Percentiles rank a stretch among this genome's conserved stretches.
Evolutionary conservation across 768 basidiomycete species (phyloP).

Genomic region (Coprinopsis marcescibilis): DNA sequence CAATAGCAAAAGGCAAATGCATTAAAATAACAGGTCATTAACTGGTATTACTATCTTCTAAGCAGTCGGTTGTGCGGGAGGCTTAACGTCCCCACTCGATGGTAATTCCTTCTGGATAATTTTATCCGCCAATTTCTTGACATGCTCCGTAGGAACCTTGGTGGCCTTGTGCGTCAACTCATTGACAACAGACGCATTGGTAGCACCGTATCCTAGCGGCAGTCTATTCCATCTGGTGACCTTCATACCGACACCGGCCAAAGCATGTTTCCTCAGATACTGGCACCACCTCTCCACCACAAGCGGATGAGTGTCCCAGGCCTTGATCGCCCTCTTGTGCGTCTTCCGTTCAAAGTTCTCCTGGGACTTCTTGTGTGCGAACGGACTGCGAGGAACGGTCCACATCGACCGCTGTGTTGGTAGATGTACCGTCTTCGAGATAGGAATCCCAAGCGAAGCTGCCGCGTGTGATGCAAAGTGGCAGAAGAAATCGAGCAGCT

Average conservation of each 20-base stretch:
- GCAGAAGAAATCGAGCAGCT: conserved; percentile 69
- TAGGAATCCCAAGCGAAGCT: conserved; percentile 76
- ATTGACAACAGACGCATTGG: conserved; percentile 13
- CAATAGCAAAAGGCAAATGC: no score
- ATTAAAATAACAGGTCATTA: no score
- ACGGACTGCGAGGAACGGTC: conserved; percentile 84
- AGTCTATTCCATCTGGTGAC: conserved; percentile 71
- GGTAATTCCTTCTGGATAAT: conserved; percentile 20
- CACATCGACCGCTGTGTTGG: conserved; percentile 75
- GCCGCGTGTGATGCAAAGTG: conserved; percentile 85
- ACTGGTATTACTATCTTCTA: no score
- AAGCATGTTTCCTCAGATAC: conserved; percentile 68
- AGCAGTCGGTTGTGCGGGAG: not conserved
- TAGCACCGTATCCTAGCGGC: conserved; percentile 42
- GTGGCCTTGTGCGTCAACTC: not conserved
- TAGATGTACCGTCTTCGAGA: conserved; percentile 55
- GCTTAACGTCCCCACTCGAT: not conserved
- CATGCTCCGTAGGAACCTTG: not conserved
- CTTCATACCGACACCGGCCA: conserved; percentile 86
- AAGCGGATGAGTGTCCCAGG: conserved; percentile 80
- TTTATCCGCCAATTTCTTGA: conserved; percentile 10
- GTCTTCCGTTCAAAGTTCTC: conserved; percentile 90
- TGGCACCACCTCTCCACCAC: conserved; percentile 75
- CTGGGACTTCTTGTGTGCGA: conserved; percentile 89
- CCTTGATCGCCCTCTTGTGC: conserved; percentile 83